A percentile compares a stretch with the other conserved stretches of the same genome.
phyloP scores from a whole-genome alignment of 371 early-diverging fungal species.

The Mortierella polycephala region DNA sequence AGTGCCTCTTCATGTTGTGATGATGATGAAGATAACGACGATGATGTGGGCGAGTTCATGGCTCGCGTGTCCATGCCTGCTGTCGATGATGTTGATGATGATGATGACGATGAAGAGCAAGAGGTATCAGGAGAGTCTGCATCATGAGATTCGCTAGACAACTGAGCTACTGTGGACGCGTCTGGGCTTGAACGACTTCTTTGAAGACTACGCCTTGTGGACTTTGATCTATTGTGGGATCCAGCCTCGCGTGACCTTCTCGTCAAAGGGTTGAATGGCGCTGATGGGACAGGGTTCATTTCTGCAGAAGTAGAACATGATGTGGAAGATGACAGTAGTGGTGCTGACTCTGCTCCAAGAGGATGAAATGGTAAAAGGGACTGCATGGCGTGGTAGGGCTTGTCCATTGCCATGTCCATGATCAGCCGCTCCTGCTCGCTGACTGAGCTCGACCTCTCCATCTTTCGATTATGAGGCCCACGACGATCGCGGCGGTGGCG shows the following conservation, averaged over 20 bases:
- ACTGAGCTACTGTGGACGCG: not conserved
- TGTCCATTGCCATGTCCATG: constrained; percentile 46
- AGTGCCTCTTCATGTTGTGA: not conserved
- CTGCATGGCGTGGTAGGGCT: constrained; percentile 15
- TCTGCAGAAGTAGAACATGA: constrained; percentile 1
- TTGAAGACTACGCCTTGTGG: constrained; percentile 11
- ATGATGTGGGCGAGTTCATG: not conserved
- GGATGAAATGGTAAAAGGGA: constrained; percentile 24
- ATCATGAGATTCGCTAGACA: constrained; percentile 5
- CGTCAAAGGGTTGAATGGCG: constrained; percentile 8
- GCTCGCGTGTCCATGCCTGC: not conserved
- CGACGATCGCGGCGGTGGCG: constrained; percentile 11
- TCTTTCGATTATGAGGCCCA: constrained; percentile 23
- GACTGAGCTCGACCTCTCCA: constrained; percentile 27
- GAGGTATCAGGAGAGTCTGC: not conserved
- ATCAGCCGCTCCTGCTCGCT: constrained; percentile 31
- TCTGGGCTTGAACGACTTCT: constrained; percentile 37
- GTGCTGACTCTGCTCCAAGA: constrained; percentile 6
- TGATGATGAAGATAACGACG: constrained; percentile 6
- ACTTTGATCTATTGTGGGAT: constrained; percentile 6
- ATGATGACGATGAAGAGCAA: not conserved
- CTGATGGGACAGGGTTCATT: constrained; percentile 13
- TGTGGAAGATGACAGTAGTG: not conserved
- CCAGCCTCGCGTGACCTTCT: constrained; percentile 13
- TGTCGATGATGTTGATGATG: not conserved